phyloP scores from a whole-genome alignment of 768 basidiomycete species.

The Russula sp. region DNA sequence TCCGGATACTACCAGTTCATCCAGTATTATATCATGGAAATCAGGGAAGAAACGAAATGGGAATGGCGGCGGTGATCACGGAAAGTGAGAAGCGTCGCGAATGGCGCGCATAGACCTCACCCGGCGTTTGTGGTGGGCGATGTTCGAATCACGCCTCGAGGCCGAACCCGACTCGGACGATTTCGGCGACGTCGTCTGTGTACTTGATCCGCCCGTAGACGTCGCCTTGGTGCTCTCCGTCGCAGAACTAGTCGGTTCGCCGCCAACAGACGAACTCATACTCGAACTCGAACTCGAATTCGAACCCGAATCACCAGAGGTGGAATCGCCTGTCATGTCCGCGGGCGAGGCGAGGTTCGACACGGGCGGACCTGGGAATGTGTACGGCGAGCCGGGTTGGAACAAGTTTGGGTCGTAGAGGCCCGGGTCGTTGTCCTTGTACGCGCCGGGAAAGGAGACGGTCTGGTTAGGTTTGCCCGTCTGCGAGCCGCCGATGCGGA shows the following conservation, averaged over 20 bases:
- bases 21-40: neutral
- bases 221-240: neutral
- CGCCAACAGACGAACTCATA: no score
- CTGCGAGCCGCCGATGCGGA: slow-evolving; percentile 45
- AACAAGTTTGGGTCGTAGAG: slow-evolving; percentile 47
- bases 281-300: no score
- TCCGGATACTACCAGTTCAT: neutral
- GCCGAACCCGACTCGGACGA: neutral
- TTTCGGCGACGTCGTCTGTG: neutral
- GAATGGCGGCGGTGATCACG: neutral
- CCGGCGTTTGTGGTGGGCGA: slow-evolving; percentile 1
- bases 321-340: neutral
- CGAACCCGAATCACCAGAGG: neutral
- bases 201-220: neutral
- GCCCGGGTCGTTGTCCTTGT: slow-evolving; percentile 61
- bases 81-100: neutral
- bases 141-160: neutral
- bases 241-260: no score
- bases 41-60: neutral
- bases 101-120: slow-evolving; percentile 1
- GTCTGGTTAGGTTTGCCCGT: slow-evolving; percentile 47
- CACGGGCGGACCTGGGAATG: slow-evolving; percentile 17
- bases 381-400: neutral
- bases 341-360: slow-evolving; percentile 19
- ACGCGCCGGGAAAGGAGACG: slow-evolving; percentile 66